Evolutionary conservation across 2,329 filamentous ascomycete species (phyloP), one percentile per base, ranked within the genome.

Genomic region (Fusarium sp.): DNA sequence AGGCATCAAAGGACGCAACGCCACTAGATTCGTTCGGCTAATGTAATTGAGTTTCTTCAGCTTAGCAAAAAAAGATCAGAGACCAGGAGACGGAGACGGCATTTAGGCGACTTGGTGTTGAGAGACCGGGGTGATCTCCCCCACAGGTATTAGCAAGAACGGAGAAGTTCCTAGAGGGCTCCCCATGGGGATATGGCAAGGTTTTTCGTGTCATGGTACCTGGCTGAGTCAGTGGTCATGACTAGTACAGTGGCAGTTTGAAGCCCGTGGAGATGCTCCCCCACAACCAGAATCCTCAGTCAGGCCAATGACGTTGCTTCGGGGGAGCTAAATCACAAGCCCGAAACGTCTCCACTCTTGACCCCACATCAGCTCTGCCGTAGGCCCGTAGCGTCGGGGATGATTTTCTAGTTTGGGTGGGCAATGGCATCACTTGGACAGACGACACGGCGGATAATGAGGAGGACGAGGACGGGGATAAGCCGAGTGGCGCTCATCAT

Each of bases 241-340:
- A 44, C 57, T 60, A 46, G 57, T 24, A 24, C 29, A 46, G 40
- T 44, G 40, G 20, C 14, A 44, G 20, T 22, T 22, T 44, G 40
- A 22, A 36, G 33, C 31, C 31, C n/a, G 10, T 44, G 40, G 40
- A 44, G 40, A 22, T 44, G 11, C 40, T 22, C 40, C 40, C 40
- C 20, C 40, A 12, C 11, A 44, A 7, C 7, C 14, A 11, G 11
- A 24, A 44, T 44, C 40, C 20, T 14, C 20, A 10, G 31, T 14
- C 9, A 0, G 4, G 17, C 71, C 44, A 78, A 79, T 79, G 14
- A 61, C 7, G 8, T 2, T 0, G 6, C 2, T 4, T 78, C 76
- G 65, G 76, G 76, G 78, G 49, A 79, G 60, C 74, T 76, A 77
- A 75, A 72, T 33, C 1, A 0, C 42, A 60, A 61, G 57, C 57